phyloP scores from a whole-genome alignment of 768 basidiomycete species.

The Pleurotus giganteus region DNA sequence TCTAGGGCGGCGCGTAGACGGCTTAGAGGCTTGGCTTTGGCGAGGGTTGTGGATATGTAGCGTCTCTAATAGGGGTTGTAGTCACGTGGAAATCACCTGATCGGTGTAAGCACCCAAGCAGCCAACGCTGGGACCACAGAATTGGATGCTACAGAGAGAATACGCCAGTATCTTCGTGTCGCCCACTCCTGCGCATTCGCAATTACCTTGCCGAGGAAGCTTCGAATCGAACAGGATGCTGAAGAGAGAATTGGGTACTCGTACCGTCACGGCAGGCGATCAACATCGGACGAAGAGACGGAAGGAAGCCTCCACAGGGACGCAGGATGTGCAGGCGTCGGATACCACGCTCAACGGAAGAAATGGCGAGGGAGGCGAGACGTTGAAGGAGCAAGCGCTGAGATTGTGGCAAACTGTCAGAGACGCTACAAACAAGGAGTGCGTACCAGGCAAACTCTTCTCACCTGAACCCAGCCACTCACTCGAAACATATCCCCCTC shows the following conservation, averaged over 20 bases:
- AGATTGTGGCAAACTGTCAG: slow-evolving; percentile 76
- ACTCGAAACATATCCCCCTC: slow-evolving; percentile 19
- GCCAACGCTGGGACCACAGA: no score
- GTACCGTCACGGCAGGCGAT: slow-evolving; percentile 34
- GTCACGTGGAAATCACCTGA: neutral
- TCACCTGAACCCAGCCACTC: slow-evolving; percentile 32
- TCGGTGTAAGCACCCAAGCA: neutral
- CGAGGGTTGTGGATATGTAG: slow-evolving; percentile 29
- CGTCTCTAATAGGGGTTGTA: neutral
- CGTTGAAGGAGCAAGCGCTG: slow-evolving; percentile 65
- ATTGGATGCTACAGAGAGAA: no score
- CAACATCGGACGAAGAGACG: slow-evolving; percentile 50
- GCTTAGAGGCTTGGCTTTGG: slow-evolving; percentile 49
- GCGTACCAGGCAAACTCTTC: slow-evolving; percentile 54
- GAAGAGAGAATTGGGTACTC: slow-evolving; percentile 46
- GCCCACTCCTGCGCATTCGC: neutral
- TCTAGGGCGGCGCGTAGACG: slow-evolving; percentile 52
- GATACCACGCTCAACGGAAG: neutral
- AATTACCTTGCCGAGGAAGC: neutral
- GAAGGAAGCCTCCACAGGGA: slow-evolving; percentile 28
- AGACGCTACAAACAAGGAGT: slow-evolving; percentile 88
- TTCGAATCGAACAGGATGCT: slow-evolving; percentile 30
- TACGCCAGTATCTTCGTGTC: neutral
- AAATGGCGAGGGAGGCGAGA: slow-evolving; percentile 19
- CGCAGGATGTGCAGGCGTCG: slow-evolving; percentile 6